Conservation (phyloP, 1,284 basidiomycete species). For the Cryptococcus wingfieldii region DNA sequence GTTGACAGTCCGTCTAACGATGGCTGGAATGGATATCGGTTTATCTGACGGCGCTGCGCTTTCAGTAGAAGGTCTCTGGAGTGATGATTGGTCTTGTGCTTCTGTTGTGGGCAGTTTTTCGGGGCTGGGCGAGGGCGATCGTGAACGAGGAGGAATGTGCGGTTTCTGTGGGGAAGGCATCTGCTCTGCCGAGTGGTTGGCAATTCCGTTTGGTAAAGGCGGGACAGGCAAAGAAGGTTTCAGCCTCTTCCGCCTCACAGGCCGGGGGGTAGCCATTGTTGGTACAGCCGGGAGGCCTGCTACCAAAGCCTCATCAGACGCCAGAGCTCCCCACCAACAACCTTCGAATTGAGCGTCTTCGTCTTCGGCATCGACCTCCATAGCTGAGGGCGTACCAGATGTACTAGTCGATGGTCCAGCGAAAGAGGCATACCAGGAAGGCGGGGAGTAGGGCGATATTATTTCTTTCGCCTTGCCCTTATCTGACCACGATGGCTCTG, state of each 20-base stretch:
- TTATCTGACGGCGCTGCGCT: conserved; percentile 14
- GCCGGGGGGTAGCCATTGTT: conserved; percentile 22
- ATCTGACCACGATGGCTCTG: conserved; percentile 40
- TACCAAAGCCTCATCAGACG: conserved; percentile 36
- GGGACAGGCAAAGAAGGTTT: neutral
- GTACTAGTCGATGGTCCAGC: neutral
- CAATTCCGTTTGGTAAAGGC: conserved; percentile 1
- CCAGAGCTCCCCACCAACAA: conserved; percentile 41
- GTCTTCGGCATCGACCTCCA: conserved; percentile 17
- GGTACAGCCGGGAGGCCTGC: conserved; percentile 38
- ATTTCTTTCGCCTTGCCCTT: conserved; percentile 43
- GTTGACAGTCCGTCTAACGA: conserved; percentile 33
- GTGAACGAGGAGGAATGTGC: no score
- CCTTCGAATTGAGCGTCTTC: conserved; percentile 36
- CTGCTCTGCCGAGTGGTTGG: neutral
- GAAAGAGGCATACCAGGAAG: conserved; percentile 35
- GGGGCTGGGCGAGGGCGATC: neutral
- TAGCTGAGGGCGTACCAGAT: neutral
- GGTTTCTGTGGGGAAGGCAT: no score
- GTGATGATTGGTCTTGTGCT: neutral
- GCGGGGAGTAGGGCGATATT: conserved; percentile 28
- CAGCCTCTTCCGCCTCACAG: neutral
- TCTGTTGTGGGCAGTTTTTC: neutral
- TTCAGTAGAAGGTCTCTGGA: no score
- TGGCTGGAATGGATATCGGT: conserved; percentile 26